These are phyloP conservation scores for Albugo laibachii DNA, from an alignment of 352 stramenopile genomes.

Conservation along the genomic window DNA sequence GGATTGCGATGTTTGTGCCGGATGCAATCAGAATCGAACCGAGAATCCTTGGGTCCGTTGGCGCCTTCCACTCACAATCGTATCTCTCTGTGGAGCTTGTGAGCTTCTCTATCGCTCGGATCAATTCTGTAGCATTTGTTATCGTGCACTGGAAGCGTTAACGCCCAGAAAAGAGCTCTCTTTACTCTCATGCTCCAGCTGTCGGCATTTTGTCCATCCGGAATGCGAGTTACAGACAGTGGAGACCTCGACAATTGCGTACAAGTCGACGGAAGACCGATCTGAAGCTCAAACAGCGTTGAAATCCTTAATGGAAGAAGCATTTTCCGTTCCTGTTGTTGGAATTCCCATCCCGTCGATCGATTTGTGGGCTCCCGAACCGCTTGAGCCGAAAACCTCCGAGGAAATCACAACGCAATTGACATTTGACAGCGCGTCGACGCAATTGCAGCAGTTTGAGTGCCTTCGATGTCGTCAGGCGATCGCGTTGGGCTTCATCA, in stretches of 20 bases:
- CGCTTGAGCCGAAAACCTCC: conserved; percentile 17
- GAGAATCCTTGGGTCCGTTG: conserved; percentile 36
- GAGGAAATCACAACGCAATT: conserved; percentile 37
- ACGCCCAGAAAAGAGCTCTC: conserved; percentile 20
- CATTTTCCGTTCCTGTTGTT: not conserved
- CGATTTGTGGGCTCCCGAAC: conserved; percentile 6
- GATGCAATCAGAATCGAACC: conserved; percentile 14
- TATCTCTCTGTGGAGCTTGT: conserved; percentile 41
- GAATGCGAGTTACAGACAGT: conserved; percentile 25
- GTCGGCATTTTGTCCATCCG: conserved; percentile 59
- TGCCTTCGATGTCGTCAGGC: conserved; percentile 64
- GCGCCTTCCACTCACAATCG: conserved; percentile 35
- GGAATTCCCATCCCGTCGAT: not conserved
- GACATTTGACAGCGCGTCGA: conserved; percentile 27
- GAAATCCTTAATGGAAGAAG: not conserved
- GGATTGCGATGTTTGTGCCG: conserved; percentile 35
- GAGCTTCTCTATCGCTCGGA: conserved; percentile 37
- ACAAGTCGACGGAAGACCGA: conserved; percentile 39
- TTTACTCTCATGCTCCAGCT: conserved; percentile 51
- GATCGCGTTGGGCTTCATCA: conserved; percentile 42
- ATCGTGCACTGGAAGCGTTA: conserved; percentile 22
- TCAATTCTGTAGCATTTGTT: conserved; percentile 58
- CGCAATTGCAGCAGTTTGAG: conserved; percentile 61
- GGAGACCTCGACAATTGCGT: not conserved
- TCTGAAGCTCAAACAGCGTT: conserved; percentile 5